These are phyloP conservation scores for Dryadomyces quercus-mongolicae DNA, from an alignment of 2,329 filamentous ascomycete species.

Conservation along the genomic window DNA sequence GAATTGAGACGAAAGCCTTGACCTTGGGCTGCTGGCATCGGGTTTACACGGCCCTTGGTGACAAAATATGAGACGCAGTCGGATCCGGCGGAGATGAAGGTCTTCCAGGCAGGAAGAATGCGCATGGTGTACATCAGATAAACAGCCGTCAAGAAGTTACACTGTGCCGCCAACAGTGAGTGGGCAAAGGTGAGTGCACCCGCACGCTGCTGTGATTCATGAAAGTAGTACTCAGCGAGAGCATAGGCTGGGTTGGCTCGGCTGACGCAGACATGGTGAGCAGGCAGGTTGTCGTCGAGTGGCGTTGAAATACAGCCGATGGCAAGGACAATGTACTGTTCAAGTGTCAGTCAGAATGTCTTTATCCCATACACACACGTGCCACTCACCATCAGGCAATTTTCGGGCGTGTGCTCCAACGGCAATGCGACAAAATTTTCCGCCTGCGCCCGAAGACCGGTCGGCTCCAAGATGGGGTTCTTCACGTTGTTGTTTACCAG, in stretches of 20 bases:
- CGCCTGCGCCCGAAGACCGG: slow-evolving; percentile 24
- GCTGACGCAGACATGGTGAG: slow-evolving; percentile 15
- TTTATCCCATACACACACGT: background rate
- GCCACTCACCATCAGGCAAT: slow-evolving; percentile 18
- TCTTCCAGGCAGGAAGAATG: slow-evolving; percentile 7
- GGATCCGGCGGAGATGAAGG: slow-evolving; percentile 4
- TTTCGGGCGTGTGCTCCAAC: slow-evolving; percentile 31
- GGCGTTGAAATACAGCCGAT: slow-evolving; percentile 30
- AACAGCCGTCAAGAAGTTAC: slow-evolving; percentile 24
- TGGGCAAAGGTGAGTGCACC: slow-evolving; percentile 27
- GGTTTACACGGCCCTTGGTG: background rate
- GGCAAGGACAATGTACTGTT: slow-evolving; percentile 29
- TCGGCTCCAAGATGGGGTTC: slow-evolving; percentile 37
- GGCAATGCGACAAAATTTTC: slow-evolving; percentile 17
- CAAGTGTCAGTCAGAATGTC: background rate
- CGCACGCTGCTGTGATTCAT: slow-evolving; percentile 34
- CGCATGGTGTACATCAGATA: slow-evolving; percentile 7
- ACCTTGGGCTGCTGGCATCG: background rate
- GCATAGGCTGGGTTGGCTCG: slow-evolving; percentile 22
- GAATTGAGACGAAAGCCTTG: background rate
- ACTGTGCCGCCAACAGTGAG: slow-evolving; percentile 34
- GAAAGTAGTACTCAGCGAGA: slow-evolving; percentile 32
- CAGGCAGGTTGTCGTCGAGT: slow-evolving; percentile 21
- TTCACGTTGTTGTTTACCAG: slow-evolving; percentile 31
- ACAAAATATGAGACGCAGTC: slow-evolving; percentile 3